phyloP scores from a whole-genome alignment of 2,329 filamentous ascomycete species.

The Leptosphaerulina australis region DNA sequence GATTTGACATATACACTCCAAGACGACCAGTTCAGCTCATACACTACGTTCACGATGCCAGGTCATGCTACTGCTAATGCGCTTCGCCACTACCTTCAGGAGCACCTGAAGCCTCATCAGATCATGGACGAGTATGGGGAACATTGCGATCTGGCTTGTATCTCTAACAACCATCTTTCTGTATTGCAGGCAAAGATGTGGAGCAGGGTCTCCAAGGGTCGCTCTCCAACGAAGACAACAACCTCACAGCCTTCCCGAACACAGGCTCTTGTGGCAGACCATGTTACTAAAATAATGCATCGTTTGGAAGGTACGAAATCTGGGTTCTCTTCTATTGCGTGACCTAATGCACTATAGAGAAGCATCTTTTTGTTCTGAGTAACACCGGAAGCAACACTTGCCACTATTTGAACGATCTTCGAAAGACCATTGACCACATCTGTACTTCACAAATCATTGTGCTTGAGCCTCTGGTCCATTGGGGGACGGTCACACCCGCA shows the following conservation, averaged over 20 bases:
- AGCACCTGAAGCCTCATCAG: neutral
- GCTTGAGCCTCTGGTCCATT: constrained; percentile 11
- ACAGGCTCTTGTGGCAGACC: neutral
- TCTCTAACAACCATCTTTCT: constrained; percentile 1
- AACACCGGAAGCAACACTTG: neutral
- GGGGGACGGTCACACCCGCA: constrained; percentile 6
- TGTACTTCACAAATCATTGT: neutral
- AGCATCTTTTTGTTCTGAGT: neutral
- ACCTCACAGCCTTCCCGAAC: neutral
- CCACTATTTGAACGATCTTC: neutral
- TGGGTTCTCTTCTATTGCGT: neutral
- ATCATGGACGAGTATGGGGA: neutral
- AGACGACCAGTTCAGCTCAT: neutral
- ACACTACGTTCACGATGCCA: neutral
- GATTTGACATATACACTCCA: neutral
- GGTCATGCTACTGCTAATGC: constrained; percentile 2
- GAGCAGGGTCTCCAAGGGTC: neutral
- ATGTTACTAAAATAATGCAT: constrained; percentile 2
- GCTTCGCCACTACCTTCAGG: constrained; percentile 4
- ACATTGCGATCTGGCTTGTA: neutral
- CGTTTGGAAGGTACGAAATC: neutral
- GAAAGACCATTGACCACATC: neutral
- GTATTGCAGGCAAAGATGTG: constrained; percentile 8
- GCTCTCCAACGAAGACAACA: neutral
- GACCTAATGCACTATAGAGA: neutral